A percentile compares a stretch with the other conserved stretches of the same genome.
phyloP scores from a whole-genome alignment of 176 grass and related monocot genomes.

The Alloteropsis semialata region DNA sequence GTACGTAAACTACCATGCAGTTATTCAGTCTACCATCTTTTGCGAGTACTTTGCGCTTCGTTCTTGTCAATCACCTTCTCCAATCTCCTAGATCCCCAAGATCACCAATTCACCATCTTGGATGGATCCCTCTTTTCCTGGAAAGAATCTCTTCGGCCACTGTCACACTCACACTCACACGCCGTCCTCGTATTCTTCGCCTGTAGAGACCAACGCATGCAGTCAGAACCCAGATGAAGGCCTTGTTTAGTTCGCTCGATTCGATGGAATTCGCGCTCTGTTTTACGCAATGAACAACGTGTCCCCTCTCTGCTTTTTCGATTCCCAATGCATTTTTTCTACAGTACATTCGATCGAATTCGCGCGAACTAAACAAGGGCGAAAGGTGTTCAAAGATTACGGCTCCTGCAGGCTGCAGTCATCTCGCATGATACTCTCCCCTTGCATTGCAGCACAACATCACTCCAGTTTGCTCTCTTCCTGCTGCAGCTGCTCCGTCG shows the following conservation, averaged over 20 bases:
- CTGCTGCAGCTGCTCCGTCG: not conserved
- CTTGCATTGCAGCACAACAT: not conserved
- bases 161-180: no score
- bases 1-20: not conserved
- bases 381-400: not conserved
- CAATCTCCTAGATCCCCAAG: not conserved
- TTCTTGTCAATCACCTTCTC: not conserved
- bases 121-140: not conserved
- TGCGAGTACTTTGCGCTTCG: not conserved
- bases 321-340: no score
- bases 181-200: not conserved
- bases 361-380: no score
- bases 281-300: no score
- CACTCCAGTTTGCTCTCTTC: not conserved
- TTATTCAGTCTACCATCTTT: not conserved
- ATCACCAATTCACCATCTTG: not conserved
- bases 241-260: no score
- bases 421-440: not conserved
- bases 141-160: not conserved
- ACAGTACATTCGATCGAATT: no score
- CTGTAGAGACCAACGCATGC: not conserved
- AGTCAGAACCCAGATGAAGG: not conserved
- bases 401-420: no score
- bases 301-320: no score
- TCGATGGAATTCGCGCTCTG: no score